Percentiles rank a stretch among this genome's conserved stretches.
These are phyloP conservation scores for Cryphonectria naterciae DNA, from an alignment of 2,329 filamentous ascomycete species.

Conservation along the genomic window DNA sequence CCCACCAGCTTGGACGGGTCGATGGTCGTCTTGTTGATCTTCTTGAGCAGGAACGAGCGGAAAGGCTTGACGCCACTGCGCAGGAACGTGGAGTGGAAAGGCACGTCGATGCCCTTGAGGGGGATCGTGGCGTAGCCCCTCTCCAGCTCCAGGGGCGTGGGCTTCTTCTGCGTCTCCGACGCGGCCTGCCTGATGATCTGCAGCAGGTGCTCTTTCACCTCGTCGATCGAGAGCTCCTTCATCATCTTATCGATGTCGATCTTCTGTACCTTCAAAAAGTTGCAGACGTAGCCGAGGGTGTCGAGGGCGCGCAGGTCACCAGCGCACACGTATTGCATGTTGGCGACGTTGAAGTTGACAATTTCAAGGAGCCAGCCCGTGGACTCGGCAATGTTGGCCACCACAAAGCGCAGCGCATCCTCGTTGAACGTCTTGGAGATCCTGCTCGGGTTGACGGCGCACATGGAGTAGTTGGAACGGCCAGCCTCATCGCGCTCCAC, in stretches of 20 bases:
- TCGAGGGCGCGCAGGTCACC: constrained; percentile 73
- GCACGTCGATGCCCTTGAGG: constrained; percentile 95
- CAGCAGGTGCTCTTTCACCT: constrained; percentile 86
- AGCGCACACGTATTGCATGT: constrained; percentile 76
- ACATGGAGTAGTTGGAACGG: constrained; percentile 99
- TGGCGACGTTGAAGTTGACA: constrained; percentile 90
- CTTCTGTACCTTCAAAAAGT: constrained; percentile 95
- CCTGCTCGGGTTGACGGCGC: constrained; percentile 95
- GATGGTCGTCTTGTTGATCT: constrained; percentile 99
- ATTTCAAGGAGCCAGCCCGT: constrained; percentile 97
- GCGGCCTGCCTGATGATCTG: constrained; percentile 91
- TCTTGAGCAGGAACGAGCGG: constrained; percentile 97
- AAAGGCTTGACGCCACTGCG: constrained; percentile 98
- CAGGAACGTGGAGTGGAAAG: constrained; percentile 98
- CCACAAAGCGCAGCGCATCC: constrained; percentile 93
- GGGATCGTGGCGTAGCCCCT: constrained; percentile 97
- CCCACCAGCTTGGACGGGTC: constrained; percentile 95
- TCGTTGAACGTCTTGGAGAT: constrained; percentile 99
- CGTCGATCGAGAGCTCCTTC: constrained; percentile 82
- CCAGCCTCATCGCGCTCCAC: constrained; percentile 93
- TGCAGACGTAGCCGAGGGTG: constrained; percentile 78
- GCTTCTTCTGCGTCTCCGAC: constrained; percentile 86
- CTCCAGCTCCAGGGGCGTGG: constrained; percentile 84
- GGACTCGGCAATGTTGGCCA: constrained; percentile 91
- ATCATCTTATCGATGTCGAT: constrained; percentile 95